phyloP scores from a whole-genome alignment of 192 early-diverging fungal genomes.

The Funneliformis mosseae region DNA sequence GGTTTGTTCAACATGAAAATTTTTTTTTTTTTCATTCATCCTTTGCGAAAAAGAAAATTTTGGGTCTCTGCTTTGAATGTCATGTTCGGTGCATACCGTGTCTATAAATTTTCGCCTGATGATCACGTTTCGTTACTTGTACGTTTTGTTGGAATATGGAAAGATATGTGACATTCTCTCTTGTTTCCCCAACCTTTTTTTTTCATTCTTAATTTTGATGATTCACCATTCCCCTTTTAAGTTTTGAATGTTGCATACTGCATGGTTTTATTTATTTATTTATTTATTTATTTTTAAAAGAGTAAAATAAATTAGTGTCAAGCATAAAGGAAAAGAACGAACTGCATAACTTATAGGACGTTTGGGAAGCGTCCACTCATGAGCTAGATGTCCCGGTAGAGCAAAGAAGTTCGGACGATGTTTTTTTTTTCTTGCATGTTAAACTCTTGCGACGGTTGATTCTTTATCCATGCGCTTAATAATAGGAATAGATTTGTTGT shows the following conservation, averaged over 20 bases:
- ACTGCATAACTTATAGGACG: no score
- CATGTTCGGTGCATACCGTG: background rate
- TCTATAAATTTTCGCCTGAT: background rate
- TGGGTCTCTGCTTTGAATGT: no score
- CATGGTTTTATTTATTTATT: background rate
- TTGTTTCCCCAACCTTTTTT: background rate
- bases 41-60: background rate
- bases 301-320: no score
- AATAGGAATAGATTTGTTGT: background rate
- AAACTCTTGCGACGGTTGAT: background rate
- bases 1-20: no score
- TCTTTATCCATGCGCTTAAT: background rate
- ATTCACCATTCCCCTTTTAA: background rate
- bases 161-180: background rate
- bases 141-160: background rate
- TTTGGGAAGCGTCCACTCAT: no score
- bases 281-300: background rate
- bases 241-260: background rate
- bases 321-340: no score
- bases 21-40: no score
- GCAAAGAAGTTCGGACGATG: no score
- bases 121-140: background rate
- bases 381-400: no score
- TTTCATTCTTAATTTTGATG: background rate
- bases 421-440: background rate